Base-by-base conservation (phyloP, 257 asterid species). In the Prunella vulgaris region DNA sequence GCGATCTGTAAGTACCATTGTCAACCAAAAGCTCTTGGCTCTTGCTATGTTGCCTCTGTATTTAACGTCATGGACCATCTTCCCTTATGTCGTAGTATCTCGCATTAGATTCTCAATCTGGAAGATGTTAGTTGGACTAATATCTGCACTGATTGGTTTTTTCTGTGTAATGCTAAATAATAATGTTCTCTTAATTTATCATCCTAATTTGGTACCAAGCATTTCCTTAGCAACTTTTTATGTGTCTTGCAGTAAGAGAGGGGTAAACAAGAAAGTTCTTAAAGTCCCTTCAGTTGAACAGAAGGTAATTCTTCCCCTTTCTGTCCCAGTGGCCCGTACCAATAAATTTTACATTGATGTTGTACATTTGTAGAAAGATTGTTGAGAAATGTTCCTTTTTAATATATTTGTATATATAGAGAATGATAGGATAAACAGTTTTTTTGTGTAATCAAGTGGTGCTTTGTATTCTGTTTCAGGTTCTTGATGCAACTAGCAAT, bases 401-500 rank as follows among this genome's bases (percentile, higher is more conserved):
- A 21, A 1, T 13, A 8, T 9, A 5, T 57, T 8, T 57, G 1
- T 21, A 20, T n/a, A 59, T 14, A 5, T 0, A 14, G 33, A 27
- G 59, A 24, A 21, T 51, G 14, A 22, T 32, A 17, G 60, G 66
- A 44, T 49, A 53, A 27, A 56, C 64, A 21, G 38, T 80, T 42
- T 51, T 33, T 69, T 53, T 64, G 56, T 60, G 21, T 63, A 14
- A 15, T 58, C 60, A 60, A 70, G 46, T 61, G 64, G 38, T 58
- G 17, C 30, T 67, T 64, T 25, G 58, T 51, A 68, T 77, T 58
- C 52, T 30, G 44, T 51, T 68, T 75, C 76, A 94, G 99, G 96
- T 94, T 73, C 97, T 94, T 66, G 97, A 94, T 79, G 97, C 96
- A 59, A 94, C 97, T 69, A 94, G 96, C 88, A 94, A 94, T 72